A percentile compares a stretch with the other conserved stretches of the same genome.
These are phyloP conservation scores for Suaeda aralocaspica DNA, from an alignment of 148 eudicot species.

Conservation along the genomic window DNA sequence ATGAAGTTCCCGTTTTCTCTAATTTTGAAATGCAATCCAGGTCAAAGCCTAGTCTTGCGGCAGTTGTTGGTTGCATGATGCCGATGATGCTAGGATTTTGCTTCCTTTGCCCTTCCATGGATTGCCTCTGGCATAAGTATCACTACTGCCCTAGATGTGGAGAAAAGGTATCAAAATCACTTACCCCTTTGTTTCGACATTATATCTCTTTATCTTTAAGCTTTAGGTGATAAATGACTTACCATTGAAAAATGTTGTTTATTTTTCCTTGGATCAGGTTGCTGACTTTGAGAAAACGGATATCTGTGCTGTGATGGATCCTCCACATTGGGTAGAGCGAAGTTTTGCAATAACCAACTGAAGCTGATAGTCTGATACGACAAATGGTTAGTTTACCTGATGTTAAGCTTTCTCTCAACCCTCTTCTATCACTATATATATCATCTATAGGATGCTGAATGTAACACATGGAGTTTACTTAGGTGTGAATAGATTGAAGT, in stretches of 20 bases:
- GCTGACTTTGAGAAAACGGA: conserved; percentile 78
- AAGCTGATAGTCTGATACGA: background rate
- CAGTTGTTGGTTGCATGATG: conserved; percentile 82
- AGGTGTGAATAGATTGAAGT: conserved; percentile 3
- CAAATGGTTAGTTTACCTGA: conserved; percentile 12
- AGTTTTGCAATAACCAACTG: conserved; percentile 61
- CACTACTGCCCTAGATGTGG: conserved; percentile 86
- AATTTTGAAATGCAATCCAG: conserved; percentile 27
- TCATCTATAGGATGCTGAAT: background rate
- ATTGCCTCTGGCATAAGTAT: conserved; percentile 96
- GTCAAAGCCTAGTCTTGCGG: conserved; percentile 81
- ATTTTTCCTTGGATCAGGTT: conserved; percentile 35
- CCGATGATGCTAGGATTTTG: conserved; percentile 77
- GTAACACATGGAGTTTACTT: conserved; percentile 8
- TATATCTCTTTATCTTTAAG: background rate
- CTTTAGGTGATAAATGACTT: background rate
- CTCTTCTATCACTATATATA: background rate
- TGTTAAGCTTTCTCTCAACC: conserved; percentile 4
- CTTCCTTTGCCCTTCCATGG: conserved; percentile 86
- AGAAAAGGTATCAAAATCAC: conserved; percentile 45
- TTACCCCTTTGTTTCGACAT: background rate
- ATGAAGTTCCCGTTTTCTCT: too few species aligned
- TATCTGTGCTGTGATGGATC: conserved; percentile 71
- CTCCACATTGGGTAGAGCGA: conserved; percentile 54
- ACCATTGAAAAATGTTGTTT: background rate